Evolutionary conservation across 2,329 filamentous ascomycete species (phyloP).

Genomic region (Alternaria arborescens): DNA sequence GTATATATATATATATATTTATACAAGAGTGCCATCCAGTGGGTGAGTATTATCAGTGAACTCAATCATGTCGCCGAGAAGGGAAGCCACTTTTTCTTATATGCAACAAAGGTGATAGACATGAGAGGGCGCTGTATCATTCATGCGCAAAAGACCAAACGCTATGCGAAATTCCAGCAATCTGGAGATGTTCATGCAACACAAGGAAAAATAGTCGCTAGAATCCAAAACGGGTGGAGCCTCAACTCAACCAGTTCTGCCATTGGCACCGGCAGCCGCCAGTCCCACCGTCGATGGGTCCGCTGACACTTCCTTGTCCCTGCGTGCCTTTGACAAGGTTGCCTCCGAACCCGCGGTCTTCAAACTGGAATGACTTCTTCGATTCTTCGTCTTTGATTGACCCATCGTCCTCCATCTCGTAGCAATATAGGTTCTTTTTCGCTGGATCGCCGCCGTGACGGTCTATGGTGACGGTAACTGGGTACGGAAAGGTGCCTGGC

Average conservation of each 20-base stretch:
- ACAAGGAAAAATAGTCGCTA: constrained; percentile 9
- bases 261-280: constrained; percentile 69
- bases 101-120: neutral
- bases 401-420: constrained; percentile 60
- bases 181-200: constrained; percentile 15
- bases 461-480: constrained; percentile 67
- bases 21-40: constrained; percentile 12
- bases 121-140: constrained; percentile 6
- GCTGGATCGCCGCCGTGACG: constrained; percentile 64
- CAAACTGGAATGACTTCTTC: constrained; percentile 59
- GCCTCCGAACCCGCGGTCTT: constrained; percentile 62
- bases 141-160: constrained; percentile 16
- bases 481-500: constrained; percentile 68
- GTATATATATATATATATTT: neutral
- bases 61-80: constrained; percentile 13
- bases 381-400: constrained; percentile 51
- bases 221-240: neutral
- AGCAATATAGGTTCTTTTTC: constrained; percentile 69
- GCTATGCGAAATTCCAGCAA: constrained; percentile 31
- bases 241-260: constrained; percentile 60
- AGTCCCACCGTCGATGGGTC: constrained; percentile 65
- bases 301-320: constrained; percentile 53
- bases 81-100: constrained; percentile 4
- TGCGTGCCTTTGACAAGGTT: constrained; percentile 60
- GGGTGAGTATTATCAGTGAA: constrained; percentile 8